A percentile compares a stretch with the other conserved stretches of the same genome.
These are phyloP conservation scores for Haematococcus lacustris DNA, from an alignment of 139 green algal genomes.

Conservation along the genomic window DNA sequence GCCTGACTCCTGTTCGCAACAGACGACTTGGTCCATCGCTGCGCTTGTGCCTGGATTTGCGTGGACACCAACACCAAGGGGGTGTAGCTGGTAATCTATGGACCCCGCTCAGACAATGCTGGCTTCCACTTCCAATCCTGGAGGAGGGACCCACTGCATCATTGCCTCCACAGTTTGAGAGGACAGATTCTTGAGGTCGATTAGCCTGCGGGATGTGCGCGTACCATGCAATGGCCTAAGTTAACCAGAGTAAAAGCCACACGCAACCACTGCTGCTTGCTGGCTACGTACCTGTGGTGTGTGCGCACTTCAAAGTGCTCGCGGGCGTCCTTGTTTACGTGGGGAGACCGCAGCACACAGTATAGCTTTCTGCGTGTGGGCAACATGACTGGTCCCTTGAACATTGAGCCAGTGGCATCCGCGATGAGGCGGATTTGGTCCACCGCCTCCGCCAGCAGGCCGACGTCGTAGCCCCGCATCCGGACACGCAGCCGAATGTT, in stretches of 20 bases:
- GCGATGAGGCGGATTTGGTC: slow-evolving; percentile 61
- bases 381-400: slow-evolving; percentile 67
- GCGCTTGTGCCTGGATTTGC: too few relatives aligned
- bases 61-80: too few relatives aligned
- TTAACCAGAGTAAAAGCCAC: too few relatives aligned
- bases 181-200: slow-evolving; percentile 79
- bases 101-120: slow-evolving; percentile 19
- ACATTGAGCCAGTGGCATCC: slow-evolving; percentile 49
- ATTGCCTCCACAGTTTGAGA: slow-evolving; percentile 77
- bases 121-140: slow-evolving; percentile 69
- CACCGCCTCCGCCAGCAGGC: slow-evolving; percentile 48
- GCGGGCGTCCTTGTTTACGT: slow-evolving; percentile 86
- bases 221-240: too few relatives aligned
- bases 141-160: slow-evolving; percentile 80
- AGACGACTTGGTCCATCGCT: too few relatives aligned
- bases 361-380: slow-evolving; percentile 65
- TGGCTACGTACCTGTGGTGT: slow-evolving; percentile 50
- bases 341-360: slow-evolving; percentile 78
- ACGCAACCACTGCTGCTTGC: too few relatives aligned
- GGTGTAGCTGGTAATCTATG: too few relatives aligned
- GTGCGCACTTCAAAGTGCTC: slow-evolving; percentile 90
- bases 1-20: too few relatives aligned
- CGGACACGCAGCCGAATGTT: slow-evolving; percentile 56
- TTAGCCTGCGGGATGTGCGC: slow-evolving; percentile 57
- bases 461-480: slow-evolving; percentile 64